phyloP scores from a whole-genome alignment of 1,284 basidiomycete species.

The Phellinidium pouzarii region DNA sequence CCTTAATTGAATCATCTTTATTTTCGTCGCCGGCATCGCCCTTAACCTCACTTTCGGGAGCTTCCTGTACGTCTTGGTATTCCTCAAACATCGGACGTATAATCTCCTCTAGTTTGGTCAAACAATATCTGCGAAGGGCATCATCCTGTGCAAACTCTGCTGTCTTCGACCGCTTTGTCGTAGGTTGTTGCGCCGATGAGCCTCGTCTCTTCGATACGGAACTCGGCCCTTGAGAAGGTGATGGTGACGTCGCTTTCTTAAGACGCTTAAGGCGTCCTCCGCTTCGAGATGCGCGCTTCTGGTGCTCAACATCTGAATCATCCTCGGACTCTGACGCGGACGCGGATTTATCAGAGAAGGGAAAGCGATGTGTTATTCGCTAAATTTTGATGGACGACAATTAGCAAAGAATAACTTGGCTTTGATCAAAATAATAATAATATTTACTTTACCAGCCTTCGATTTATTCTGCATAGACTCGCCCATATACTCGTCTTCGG shows the following conservation, averaged over 20 bases:
- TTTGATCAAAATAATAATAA: slow-evolving; percentile 2
- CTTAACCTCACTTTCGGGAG: slow-evolving; percentile 22
- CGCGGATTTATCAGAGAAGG: slow-evolving; percentile 24
- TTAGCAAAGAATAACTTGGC: slow-evolving; percentile 11
- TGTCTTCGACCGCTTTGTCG: slow-evolving; percentile 36
- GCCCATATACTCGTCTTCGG: slow-evolving; percentile 65
- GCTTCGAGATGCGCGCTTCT: background rate
- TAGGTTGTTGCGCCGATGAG: slow-evolving; percentile 20
- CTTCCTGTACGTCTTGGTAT: slow-evolving; percentile 43
- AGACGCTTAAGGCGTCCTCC: slow-evolving; percentile 15
- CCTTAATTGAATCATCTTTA: slow-evolving; percentile 19
- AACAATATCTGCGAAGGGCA: slow-evolving; percentile 67
- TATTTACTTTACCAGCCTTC: slow-evolving; percentile 39
- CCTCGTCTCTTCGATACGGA: slow-evolving; percentile 13
- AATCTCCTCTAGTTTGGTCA: slow-evolving; percentile 63
- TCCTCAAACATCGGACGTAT: slow-evolving; percentile 61
- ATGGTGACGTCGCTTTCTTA: slow-evolving; percentile 13
- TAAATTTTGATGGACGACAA: slow-evolving; percentile 18
- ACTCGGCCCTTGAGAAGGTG: slow-evolving; percentile 13
- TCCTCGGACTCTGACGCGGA: slow-evolving; percentile 15
- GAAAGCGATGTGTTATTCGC: slow-evolving; percentile 21
- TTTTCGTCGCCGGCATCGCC: slow-evolving; percentile 24
- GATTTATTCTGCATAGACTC: slow-evolving; percentile 32
- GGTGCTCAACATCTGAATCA: slow-evolving; percentile 5
- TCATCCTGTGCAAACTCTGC: slow-evolving; percentile 47